Evolutionary conservation across 768 basidiomycete genomes (phyloP).

Genomic region (Gymnopilus dilepis): DNA sequence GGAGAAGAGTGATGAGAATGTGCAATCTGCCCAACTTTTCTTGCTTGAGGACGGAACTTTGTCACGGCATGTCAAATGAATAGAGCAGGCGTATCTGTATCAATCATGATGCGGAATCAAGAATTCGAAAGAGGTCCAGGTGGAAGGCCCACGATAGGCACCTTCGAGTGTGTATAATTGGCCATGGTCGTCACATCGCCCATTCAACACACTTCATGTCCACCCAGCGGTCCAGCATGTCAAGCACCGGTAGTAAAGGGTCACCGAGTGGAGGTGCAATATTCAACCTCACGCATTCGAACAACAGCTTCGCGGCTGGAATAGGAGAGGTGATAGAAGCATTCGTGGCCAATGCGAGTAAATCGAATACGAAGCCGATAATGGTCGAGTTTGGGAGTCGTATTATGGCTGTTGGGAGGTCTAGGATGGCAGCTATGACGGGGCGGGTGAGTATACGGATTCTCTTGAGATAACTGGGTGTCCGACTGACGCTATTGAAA

Average conservation of each 20-base stretch:
- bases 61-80: background rate
- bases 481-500: background rate
- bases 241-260: constrained; percentile 20
- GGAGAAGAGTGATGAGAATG: background rate
- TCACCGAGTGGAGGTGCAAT: constrained; percentile 21
- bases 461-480: background rate
- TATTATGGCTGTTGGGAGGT: constrained; percentile 41
- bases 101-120: constrained; percentile 8
- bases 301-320: constrained; percentile 38
- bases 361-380: constrained; percentile 33
- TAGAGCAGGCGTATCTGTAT: background rate
- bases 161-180: background rate
- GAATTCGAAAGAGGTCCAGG: constrained; percentile 1
- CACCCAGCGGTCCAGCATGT: constrained; percentile 22
- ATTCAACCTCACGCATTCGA: constrained; percentile 26
- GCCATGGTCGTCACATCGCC: background rate
- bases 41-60: background rate
- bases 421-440: constrained; percentile 36
- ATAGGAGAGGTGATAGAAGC: constrained; percentile 39
- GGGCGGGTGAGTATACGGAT: constrained; percentile 32
- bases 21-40: background rate
- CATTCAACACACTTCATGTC: constrained; percentile 7
- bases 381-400: constrained; percentile 37
- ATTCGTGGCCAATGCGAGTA: constrained; percentile 23
- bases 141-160: background rate